Conservation (phyloP, 305 asterid genomes). For the Solanum hybrid region DNA sequence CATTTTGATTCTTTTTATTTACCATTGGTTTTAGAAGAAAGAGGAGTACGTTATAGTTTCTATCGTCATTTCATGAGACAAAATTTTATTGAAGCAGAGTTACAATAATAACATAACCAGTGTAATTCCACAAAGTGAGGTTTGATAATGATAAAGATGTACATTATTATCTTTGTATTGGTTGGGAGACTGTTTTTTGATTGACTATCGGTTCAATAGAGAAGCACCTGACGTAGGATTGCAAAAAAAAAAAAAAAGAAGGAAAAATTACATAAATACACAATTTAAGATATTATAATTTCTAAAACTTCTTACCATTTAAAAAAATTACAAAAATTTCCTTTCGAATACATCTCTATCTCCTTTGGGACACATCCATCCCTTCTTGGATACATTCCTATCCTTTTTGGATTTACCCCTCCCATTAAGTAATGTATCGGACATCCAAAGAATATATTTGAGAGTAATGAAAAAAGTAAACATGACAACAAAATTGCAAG, state of each 20-base stretch:
- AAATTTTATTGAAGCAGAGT: not conserved
- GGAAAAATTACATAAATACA: not conserved
- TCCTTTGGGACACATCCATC: too few species aligned
- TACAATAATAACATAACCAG: not conserved
- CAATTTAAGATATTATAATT: too few species aligned
- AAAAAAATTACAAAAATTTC: fast-evolving
- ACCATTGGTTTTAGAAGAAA: not conserved
- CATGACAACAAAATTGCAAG: not conserved
- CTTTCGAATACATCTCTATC: too few species aligned
- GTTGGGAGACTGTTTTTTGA: not conserved
- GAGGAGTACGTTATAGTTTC: not conserved
- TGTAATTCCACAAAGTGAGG: not conserved
- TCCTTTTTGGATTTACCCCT: too few species aligned
- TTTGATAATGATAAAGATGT: not conserved
- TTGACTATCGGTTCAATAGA: not conserved
- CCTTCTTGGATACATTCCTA: too few species aligned
- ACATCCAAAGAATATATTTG: not conserved
- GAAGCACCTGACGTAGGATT: not conserved
- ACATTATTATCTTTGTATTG: too few species aligned
- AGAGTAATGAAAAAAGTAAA: not conserved
- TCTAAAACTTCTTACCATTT: too few species aligned
- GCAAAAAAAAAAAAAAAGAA: not conserved
- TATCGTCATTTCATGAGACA: not conserved
- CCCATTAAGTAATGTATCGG: too few species aligned
- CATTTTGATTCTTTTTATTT: not conserved